phyloP scores from a whole-genome alignment of 805 yeast genomes.

The Starmerella roubikii region DNA sequence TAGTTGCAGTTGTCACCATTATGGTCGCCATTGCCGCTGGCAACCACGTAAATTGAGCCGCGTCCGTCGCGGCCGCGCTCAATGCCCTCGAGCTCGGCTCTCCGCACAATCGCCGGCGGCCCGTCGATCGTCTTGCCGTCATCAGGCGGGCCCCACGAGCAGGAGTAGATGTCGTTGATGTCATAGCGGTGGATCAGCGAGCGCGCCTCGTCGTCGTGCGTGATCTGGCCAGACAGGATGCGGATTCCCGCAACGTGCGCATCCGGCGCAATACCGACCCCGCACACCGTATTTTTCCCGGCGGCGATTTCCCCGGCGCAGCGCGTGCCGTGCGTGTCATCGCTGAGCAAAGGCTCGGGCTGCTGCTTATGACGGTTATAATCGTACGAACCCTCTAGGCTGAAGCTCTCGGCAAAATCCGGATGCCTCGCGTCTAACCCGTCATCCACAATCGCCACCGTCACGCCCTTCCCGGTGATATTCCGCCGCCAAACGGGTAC shows the following conservation, averaged over 20 bases:
- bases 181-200: slow-evolving; percentile 71
- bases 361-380: slow-evolving; percentile 60
- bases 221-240: slow-evolving; percentile 66
- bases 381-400: slow-evolving; percentile 76
- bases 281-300: slow-evolving; percentile 69
- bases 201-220: slow-evolving; percentile 81
- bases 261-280: slow-evolving; percentile 90
- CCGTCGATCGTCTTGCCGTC: slow-evolving; percentile 78
- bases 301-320: slow-evolving; percentile 97
- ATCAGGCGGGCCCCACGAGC: slow-evolving; percentile 98
- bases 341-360: slow-evolving; percentile 68
- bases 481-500: slow-evolving; percentile 72
- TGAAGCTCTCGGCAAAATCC: slow-evolving; percentile 55
- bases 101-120: slow-evolving; percentile 64
- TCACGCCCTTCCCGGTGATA: slow-evolving; percentile 68
- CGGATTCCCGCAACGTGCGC: slow-evolving; percentile 83
- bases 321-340: slow-evolving; percentile 90
- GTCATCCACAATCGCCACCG: slow-evolving; percentile 85
- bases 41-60: slow-evolving; percentile 88
- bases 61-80: slow-evolving; percentile 65
- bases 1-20: slow-evolving; percentile 83
- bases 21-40: slow-evolving; percentile 86
- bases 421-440: slow-evolving; percentile 73
- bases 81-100: slow-evolving; percentile 75
- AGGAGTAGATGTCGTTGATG: slow-evolving; percentile 82